Base-by-base conservation (phyloP, 2,329 filamentous ascomycete species). In the Neurospora crassa region DNA sequence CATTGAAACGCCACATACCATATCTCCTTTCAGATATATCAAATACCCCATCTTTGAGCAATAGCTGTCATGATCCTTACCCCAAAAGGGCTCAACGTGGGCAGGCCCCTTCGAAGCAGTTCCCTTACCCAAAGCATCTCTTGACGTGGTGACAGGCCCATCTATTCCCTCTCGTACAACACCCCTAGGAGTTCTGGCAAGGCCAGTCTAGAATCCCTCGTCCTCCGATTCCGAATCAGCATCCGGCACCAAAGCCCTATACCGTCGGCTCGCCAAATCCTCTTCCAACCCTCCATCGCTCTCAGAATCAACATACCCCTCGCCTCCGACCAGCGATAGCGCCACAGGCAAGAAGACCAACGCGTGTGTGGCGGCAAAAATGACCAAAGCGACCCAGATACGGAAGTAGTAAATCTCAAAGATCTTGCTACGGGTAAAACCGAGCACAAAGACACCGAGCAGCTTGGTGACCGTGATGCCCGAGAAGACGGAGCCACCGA, bases 331-430 rank as follows among this genome's bases (percentile, higher is more conserved):
- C 68, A 97, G 84, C 78, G 92, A 96, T 75, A 99, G 84, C 1
- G 92, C 91, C 0, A 98, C 96, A 0, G 96, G 96, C 76, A 99
- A 83, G 80, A 98, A 97, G 8, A 99, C 87, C 68, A 99, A 84
- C 0, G 96, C 93, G 80, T 99, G 96, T 11, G 90, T 86, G 8
- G 93, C 93, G 2, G 94, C 96, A 80, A 97, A 95, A 11, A 96
- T 80, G 12, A 99, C 94, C 70, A 99, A 87, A 7, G 94, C 91
- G 20, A 97, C 84, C 96, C 96, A 99, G 63, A 99, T 92, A 63
- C 96, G 88, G 86, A 99, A 99, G 82, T 99, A 99, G 83, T 99
- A 99, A 71, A 99, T 93, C 83, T 99, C 96, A 77, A 99, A 99
- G 78, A 99, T 99, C 88, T 98, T 99, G 80, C 93, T 97, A 69